Evolutionary conservation across 2,329 filamentous ascomycete species (phyloP).

Genomic region (Fusarium pseudoanthophilum): DNA sequence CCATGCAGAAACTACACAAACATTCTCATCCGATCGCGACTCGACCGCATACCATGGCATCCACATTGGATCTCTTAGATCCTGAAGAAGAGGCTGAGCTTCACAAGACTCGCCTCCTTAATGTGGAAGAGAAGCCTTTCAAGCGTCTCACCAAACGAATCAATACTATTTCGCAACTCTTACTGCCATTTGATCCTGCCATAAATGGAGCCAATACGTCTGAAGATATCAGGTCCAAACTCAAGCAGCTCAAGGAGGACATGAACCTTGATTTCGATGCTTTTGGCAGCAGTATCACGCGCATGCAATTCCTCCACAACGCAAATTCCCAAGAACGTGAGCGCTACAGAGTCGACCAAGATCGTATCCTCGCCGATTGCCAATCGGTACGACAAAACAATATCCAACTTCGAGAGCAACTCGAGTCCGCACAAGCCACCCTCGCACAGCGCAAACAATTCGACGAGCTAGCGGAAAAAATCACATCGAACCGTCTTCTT

Average conservation of each 20-base stretch:
- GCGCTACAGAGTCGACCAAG: conserved; percentile 83
- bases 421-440: conserved; percentile 80
- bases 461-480: conserved; percentile 87
- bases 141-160: conserved; percentile 88
- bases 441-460: conserved; percentile 85
- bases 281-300: conserved; percentile 86
- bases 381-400: conserved; percentile 82
- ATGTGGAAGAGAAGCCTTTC: conserved; percentile 92
- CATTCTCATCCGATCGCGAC: conserved; percentile 2
- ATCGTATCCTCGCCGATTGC: conserved; percentile 81
- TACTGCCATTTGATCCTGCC: conserved; percentile 39
- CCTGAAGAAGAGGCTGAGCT: conserved; percentile 83
- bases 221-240: conserved; percentile 59
- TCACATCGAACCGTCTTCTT: conserved; percentile 82
- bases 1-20: not conserved
- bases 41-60: conserved; percentile 43
- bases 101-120: conserved; percentile 86
- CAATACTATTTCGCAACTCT: conserved; percentile 72
- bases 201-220: conserved; percentile 59
- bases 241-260: conserved; percentile 81
- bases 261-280: conserved; percentile 88
- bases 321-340: conserved; percentile 86
- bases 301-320: conserved; percentile 85
- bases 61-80: conserved; percentile 74
- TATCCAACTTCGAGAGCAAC: conserved; percentile 73